These are phyloP conservation scores for Aspergillus wentii DNA, from an alignment of 495 filamentous ascomycete species.

Conservation along the genomic window DNA sequence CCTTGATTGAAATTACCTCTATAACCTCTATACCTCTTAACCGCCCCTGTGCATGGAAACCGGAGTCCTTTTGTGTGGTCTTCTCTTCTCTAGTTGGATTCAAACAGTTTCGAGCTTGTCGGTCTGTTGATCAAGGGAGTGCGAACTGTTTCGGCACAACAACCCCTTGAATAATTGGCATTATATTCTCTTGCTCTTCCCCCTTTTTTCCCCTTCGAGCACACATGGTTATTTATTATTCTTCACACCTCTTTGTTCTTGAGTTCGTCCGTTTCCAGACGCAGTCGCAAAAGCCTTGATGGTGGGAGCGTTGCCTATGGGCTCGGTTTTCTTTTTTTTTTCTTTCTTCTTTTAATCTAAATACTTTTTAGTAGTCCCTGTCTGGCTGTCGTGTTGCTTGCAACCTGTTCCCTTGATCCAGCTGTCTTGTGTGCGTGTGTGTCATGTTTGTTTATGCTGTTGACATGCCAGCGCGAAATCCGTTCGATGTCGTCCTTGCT, in stretches of 20 bases:
- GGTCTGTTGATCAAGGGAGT: slow-evolving; percentile 3
- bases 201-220: slow-evolving; percentile 20
- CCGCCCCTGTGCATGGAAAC: slow-evolving; percentile 36
- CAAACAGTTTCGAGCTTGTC: slow-evolving; percentile 9
- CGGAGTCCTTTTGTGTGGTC: slow-evolving; percentile 40
- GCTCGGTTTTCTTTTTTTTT: slow-evolving; percentile 4
- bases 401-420: too few relatives aligned
- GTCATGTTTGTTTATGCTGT: too few relatives aligned
- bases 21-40: slow-evolving; percentile 11
- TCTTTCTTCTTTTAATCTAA: slow-evolving; percentile 6
- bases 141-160: too few relatives aligned
- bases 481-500: too few relatives aligned
- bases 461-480: too few relatives aligned
- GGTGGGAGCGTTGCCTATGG: slow-evolving; percentile 10
- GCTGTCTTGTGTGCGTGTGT: too few relatives aligned
- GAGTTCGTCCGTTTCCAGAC: slow-evolving; percentile 3
- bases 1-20: slow-evolving; percentile 17
- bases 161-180: slow-evolving; percentile 3
- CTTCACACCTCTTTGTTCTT: slow-evolving; percentile 8
- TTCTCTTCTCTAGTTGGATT: slow-evolving; percentile 27
- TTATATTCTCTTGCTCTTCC: slow-evolving; percentile 11
- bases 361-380: slow-evolving; percentile 5
- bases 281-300: slow-evolving; percentile 18
- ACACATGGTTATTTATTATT: slow-evolving; percentile 14
- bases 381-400: too few relatives aligned